phyloP scores from a whole-genome alignment of 2,329 filamentous ascomycete genomes.

The Biscogniauxia marginata region DNA sequence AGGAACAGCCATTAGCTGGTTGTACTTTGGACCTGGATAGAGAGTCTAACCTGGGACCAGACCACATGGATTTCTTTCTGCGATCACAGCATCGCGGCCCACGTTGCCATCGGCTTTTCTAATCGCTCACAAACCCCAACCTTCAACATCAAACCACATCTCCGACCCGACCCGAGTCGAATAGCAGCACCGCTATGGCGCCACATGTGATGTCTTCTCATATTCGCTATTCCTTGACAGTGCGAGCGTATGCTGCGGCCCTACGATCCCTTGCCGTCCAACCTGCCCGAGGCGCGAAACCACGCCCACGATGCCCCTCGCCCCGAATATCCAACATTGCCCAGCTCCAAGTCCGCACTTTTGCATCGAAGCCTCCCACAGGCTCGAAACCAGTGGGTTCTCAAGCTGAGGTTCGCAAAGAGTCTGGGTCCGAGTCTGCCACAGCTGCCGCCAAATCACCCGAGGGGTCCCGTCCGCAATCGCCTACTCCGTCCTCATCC shows the following conservation, averaged over 20 bases:
- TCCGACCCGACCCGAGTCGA: neutral
- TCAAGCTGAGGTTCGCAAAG: conserved; percentile 20
- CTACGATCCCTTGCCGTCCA: neutral
- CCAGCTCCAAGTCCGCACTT: conserved; percentile 12
- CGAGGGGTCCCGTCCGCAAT: conserved; percentile 25
- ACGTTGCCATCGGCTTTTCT: conserved; percentile 21
- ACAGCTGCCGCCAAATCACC: conserved; percentile 23
- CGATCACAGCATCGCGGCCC: conserved; percentile 29
- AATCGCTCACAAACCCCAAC: conserved; percentile 12
- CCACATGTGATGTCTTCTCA: neutral
- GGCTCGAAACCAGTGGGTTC: conserved; percentile 12
- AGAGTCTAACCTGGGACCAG: conserved; percentile 2
- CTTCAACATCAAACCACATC: conserved; percentile 7
- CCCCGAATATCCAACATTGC: conserved; percentile 1
- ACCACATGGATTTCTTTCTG: conserved; percentile 27
- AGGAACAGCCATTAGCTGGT: conserved; percentile 2
- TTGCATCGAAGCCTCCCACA: conserved; percentile 19
- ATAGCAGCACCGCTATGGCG: neutral
- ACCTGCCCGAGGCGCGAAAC: neutral
- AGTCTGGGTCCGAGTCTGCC: conserved; percentile 27
- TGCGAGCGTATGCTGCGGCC: neutral
- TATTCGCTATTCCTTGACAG: neutral
- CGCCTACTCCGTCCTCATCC: conserved; percentile 15
- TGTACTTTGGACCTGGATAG: conserved; percentile 2
- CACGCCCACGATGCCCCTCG: conserved; percentile 2